Conservation (phyloP, 768 basidiomycete species). For the Boletus tylopilopsis region DNA sequence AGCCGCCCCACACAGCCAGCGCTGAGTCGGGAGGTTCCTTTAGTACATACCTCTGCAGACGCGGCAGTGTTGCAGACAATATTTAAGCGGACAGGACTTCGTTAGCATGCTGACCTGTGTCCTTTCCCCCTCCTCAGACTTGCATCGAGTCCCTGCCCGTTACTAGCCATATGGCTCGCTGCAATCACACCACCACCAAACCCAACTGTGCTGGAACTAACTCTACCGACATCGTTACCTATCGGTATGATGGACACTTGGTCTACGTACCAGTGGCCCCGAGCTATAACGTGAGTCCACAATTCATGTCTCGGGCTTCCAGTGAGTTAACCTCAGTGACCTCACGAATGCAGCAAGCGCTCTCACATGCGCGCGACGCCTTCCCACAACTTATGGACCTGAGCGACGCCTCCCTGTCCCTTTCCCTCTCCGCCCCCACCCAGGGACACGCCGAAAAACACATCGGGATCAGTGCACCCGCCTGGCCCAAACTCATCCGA, state of each 20-base stretch:
- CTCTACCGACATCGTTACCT: conserved; percentile 44
- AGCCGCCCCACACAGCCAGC: too few species aligned
- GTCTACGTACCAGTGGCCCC: conserved; percentile 48
- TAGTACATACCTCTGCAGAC: too few species aligned
- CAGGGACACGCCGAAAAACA: conserved; percentile 28
- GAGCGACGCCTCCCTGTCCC: conserved; percentile 40
- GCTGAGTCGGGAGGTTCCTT: too few species aligned
- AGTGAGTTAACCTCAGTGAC: neutral
- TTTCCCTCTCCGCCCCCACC: conserved; percentile 36
- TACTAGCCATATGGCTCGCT: too few species aligned
- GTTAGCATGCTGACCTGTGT: neutral
- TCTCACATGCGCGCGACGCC: conserved; percentile 47
- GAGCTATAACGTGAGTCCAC: conserved; percentile 39
- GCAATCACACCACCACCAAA: neutral
- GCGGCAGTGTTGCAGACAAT: too few species aligned
- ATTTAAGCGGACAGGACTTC: too few species aligned
- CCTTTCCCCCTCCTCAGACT: neutral
- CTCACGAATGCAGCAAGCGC: conserved; percentile 38
- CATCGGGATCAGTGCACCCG: conserved; percentile 50
- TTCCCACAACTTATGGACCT: conserved; percentile 40
- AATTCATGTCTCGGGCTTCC: too few species aligned
- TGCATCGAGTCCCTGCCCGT: too few species aligned
- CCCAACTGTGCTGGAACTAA: neutral
- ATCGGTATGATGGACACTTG: conserved; percentile 40
- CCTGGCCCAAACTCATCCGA: conserved; percentile 43